These are phyloP conservation scores for Hamamelis virginiana DNA, from an alignment of 164 flowering plant genomes.

Conservation along the genomic window DNA sequence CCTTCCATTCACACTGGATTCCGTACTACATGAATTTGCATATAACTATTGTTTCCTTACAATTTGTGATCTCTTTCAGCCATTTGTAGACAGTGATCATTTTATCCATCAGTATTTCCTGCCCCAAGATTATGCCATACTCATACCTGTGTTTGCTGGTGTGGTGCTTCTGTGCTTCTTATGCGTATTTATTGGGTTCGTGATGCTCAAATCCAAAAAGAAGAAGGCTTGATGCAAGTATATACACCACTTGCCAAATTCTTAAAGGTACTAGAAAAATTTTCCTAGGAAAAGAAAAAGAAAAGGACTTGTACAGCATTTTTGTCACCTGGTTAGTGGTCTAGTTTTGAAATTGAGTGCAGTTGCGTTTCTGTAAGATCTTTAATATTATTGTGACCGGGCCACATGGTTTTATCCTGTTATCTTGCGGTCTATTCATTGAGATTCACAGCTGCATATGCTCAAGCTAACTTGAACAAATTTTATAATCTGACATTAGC, in stretches of 20 bases:
- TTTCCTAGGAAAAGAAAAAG: no score
- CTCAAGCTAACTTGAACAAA: not conserved
- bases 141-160: slow-evolving; percentile 86
- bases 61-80: slow-evolving; percentile 45
- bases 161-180: slow-evolving; percentile 65
- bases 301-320: not conserved
- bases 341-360: not conserved
- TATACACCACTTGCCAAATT: not conserved
- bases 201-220: slow-evolving; percentile 87
- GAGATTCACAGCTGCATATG: no score
- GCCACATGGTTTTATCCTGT: no score
- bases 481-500: not conserved
- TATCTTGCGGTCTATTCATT: no score
- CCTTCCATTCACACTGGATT: slow-evolving; percentile 1
- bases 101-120: slow-evolving; percentile 87
- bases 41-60: not conserved
- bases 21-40: not conserved
- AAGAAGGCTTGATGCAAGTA: slow-evolving; percentile 51
- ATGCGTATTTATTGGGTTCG: slow-evolving; percentile 66
- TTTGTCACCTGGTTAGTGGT: not conserved
- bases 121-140: slow-evolving; percentile 81
- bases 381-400: no score
- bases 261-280: not conserved
- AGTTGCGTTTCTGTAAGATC: no score
- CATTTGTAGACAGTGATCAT: slow-evolving; percentile 91